Percentiles rank a stretch among this genome's conserved stretches.
phyloP scores from a whole-genome alignment of 306 rosid species.

The Delonix regia region DNA sequence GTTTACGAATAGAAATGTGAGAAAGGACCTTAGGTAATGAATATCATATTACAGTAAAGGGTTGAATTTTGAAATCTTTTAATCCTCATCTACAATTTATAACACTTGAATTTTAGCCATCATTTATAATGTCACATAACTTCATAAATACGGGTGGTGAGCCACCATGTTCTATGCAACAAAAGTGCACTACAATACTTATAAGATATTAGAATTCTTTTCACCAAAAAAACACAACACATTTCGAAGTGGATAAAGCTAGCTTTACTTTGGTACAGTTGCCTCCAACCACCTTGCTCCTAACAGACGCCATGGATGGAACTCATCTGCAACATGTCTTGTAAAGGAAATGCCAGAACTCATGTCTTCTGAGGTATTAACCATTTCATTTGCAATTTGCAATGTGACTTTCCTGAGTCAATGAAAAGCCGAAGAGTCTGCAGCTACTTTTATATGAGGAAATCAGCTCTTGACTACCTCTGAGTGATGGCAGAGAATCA shows the following conservation, averaged over 20 bases:
- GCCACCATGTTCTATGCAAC: neutral
- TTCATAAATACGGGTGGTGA: neutral
- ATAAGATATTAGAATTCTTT: neutral
- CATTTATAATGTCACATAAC: neutral
- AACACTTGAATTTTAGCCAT: neutral
- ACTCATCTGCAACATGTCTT: constrained; percentile 55
- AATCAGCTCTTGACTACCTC: constrained; percentile 57
- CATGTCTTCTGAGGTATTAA: constrained; percentile 19
- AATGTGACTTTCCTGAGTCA: constrained; percentile 61
- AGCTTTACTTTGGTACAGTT: constrained; percentile 63
- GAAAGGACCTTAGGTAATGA: neutral
- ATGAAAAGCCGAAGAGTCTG: constrained; percentile 90
- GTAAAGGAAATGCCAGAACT: constrained; percentile 55
- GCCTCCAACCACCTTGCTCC: constrained; percentile 59
- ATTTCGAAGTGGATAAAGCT: constrained; percentile 31
- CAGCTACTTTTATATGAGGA: constrained; percentile 76
- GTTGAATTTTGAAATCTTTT: neutral
- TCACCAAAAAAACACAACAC: constrained; percentile 1
- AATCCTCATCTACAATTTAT: neutral
- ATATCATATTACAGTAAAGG: too few species aligned
- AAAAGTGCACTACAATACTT: constrained; percentile 19
- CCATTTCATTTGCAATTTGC: constrained; percentile 58
- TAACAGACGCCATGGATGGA: constrained; percentile 53
- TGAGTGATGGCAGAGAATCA: constrained; percentile 33
- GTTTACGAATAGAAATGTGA: too few species aligned